A percentile compares a stretch with the other conserved stretches of the same genome.
These are phyloP conservation scores for Microascus cirrosus DNA, from an alignment of 2,329 filamentous ascomycete genomes.

Conservation along the genomic window DNA sequence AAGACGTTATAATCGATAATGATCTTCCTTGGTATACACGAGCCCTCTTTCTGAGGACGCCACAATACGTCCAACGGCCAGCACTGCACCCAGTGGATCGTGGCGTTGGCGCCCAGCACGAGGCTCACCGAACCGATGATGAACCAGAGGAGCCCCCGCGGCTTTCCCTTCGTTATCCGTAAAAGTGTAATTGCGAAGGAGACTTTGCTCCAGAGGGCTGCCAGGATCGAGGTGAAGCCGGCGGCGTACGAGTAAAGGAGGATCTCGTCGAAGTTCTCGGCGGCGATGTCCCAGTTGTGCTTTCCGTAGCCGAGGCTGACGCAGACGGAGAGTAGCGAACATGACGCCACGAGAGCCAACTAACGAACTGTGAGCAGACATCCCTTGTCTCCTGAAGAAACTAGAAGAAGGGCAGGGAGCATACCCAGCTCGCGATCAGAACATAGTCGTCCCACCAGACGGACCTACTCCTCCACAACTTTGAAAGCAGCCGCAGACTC, in stretches of 20 bases:
- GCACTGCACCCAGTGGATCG: constrained; percentile 11
- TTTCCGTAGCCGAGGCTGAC: not conserved
- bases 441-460: constrained; percentile 12
- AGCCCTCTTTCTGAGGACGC: constrained; percentile 15
- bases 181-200: constrained; percentile 16
- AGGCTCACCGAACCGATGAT: constrained; percentile 12
- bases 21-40: constrained; percentile 13
- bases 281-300: not conserved
- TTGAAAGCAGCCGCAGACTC: constrained; percentile 11
- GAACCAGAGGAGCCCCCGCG: constrained; percentile 11
- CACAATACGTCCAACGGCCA: constrained; percentile 3
- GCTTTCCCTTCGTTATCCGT: constrained; percentile 10
- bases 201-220: constrained; percentile 14
- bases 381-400: not conserved
- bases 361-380: not conserved
- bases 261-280: not conserved
- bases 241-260: constrained; percentile 2
- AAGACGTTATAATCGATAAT: not conserved
- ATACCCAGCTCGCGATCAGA: constrained; percentile 11
- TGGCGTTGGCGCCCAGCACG: constrained; percentile 9
- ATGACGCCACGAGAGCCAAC: constrained; percentile 7
- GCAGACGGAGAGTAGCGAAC: not conserved
- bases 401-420: not conserved
- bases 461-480: constrained; percentile 7
- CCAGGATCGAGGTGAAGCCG: constrained; percentile 4